Evolutionary conservation across 2,329 filamentous ascomycete genomes (phyloP).

Genomic region (Colletotrichum sojae): DNA sequence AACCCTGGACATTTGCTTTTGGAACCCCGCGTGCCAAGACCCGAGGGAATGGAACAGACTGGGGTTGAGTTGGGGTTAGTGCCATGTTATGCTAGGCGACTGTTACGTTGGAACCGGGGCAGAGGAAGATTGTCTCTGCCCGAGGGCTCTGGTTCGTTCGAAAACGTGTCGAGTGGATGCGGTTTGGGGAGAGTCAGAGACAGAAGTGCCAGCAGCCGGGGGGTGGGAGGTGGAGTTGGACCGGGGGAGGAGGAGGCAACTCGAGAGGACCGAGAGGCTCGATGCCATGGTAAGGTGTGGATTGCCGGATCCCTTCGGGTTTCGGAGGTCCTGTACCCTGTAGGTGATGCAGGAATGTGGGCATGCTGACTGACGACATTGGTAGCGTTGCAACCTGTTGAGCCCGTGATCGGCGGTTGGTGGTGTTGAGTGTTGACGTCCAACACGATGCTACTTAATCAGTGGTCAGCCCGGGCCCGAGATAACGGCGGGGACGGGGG

Average conservation of each 20-base stretch:
- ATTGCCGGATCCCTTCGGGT: slow-evolving; percentile 8
- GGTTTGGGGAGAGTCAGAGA: background rate
- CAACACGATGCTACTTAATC: background rate
- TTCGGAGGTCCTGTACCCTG: background rate
- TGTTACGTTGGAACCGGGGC: slow-evolving; percentile 28
- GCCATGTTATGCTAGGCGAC: slow-evolving; percentile 8
- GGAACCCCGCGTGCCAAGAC: slow-evolving; percentile 40
- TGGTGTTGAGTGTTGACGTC: background rate
- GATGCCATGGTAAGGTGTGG: slow-evolving; percentile 11
- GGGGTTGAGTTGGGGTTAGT: slow-evolving; percentile 25
- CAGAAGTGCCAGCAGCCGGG: background rate
- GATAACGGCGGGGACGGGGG: slow-evolving; percentile 4
- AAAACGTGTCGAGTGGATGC: slow-evolving; percentile 24
- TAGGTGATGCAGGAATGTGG: slow-evolving; percentile 14
- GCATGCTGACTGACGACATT: slow-evolving; percentile 11
- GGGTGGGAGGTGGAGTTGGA: slow-evolving; percentile 4
- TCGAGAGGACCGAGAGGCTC: background rate
- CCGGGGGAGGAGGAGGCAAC: background rate
- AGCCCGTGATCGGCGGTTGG: slow-evolving; percentile 9
- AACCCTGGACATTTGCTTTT: background rate
- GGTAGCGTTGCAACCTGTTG: background rate
- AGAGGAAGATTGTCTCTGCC: slow-evolving; percentile 25
- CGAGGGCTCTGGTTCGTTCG: slow-evolving; percentile 28
- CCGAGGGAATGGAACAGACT: slow-evolving; percentile 40
- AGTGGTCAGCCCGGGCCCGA: background rate